Evolutionary conservation across 306 rosid species (phyloP).

Genomic region (Parietaria judaica): DNA sequence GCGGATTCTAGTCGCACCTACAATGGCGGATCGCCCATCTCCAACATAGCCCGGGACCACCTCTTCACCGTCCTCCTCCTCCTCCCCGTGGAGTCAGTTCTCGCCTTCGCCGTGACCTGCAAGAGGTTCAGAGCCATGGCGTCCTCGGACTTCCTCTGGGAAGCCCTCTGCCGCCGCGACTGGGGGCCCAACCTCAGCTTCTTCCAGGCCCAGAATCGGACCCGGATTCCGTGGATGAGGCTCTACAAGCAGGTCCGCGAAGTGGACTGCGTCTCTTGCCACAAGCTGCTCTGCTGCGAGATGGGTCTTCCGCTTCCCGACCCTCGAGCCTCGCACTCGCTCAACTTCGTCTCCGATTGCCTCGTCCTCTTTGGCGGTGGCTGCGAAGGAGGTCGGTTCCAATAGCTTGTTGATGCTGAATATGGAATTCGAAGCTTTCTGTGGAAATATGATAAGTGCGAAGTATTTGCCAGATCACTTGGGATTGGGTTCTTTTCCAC

Average conservation of each 20-base stretch:
- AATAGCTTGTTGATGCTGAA: too few species aligned
- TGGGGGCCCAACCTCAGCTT: slow-evolving; percentile 55
- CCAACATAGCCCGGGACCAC: slow-evolving; percentile 58
- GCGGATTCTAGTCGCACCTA: slow-evolving; percentile 31
- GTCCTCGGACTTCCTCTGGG: slow-evolving; percentile 67
- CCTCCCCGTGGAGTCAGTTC: slow-evolving; percentile 63
- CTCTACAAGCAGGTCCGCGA: slow-evolving; percentile 54
- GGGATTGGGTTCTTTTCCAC: too few species aligned
- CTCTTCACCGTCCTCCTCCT: slow-evolving; percentile 53
- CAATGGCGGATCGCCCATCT: slow-evolving; percentile 49
- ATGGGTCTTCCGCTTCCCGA: slow-evolving; percentile 38
- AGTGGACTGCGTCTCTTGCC: slow-evolving; percentile 49
- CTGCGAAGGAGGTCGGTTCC: slow-evolving; percentile 74
- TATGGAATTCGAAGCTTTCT: too few species aligned
- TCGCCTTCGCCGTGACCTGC: slow-evolving; percentile 71
- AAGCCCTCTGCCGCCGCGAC: slow-evolving; percentile 59
- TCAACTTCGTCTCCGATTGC: slow-evolving; percentile 74
- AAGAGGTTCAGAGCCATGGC: slow-evolving; percentile 51
- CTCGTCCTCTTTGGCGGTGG: slow-evolving; percentile 87
- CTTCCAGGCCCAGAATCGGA: slow-evolving; percentile 21
- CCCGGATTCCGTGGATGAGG: slow-evolving; percentile 60
- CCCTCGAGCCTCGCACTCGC: slow-evolving; percentile 94
- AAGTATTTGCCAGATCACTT: too few species aligned
- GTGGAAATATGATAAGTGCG: too few species aligned
- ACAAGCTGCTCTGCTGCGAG: slow-evolving; percentile 17